Conservation (phyloP, 129 eudicot genomes). For the Oenanthe sinensis region DNA sequence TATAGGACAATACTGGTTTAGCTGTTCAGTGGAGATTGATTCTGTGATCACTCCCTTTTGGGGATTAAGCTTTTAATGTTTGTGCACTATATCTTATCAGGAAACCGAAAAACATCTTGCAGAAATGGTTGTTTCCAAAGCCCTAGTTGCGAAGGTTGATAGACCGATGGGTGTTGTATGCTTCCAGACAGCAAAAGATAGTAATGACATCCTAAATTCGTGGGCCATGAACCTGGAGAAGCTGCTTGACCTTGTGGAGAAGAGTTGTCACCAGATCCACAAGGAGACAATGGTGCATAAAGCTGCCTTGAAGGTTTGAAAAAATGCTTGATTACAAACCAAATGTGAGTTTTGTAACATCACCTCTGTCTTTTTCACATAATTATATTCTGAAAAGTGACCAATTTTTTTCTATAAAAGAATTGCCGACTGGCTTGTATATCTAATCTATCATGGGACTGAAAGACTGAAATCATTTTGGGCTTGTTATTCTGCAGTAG, state of each 20-base stretch:
- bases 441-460: not conserved
- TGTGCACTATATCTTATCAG: conserved; percentile 14
- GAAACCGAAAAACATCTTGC: conserved; percentile 82
- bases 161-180: conserved; percentile 63
- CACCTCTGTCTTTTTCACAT: not conserved
- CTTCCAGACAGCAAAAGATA: conserved; percentile 69
- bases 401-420: not conserved
- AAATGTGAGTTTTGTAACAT: not conserved
- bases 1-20: no score
- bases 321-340: not conserved
- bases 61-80: not conserved
- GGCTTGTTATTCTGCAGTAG: not conserved
- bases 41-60: not conserved
- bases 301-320: conserved; percentile 48
- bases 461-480: conserved; percentile 4
- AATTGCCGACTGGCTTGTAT: not conserved
- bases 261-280: conserved; percentile 98
- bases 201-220: conserved; percentile 74
- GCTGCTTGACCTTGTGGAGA: conserved; percentile 88
- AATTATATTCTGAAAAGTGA: not conserved
- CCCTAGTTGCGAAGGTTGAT: conserved; percentile 78
- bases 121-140: conserved; percentile 87
- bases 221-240: conserved; percentile 91
- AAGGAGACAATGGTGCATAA: conserved; percentile 97
- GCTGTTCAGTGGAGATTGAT: not conserved